A percentile compares a stretch with the other conserved stretches of the same genome.
phyloP scores from a whole-genome alignment of 192 early-diverging fungal genomes.

The Dispira simplex region DNA sequence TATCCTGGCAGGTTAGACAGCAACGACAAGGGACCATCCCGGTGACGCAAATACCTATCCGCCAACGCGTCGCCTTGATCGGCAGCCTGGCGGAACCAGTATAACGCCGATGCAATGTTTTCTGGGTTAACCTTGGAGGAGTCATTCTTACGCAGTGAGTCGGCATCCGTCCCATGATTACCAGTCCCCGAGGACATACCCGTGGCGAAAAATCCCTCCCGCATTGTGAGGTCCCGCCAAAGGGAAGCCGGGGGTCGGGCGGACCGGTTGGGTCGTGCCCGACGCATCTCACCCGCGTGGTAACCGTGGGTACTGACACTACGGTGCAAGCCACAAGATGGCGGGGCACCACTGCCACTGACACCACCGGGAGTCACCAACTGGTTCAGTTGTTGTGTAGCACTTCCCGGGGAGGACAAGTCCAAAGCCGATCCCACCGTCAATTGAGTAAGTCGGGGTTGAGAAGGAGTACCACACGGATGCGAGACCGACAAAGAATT shows the following conservation, averaged over 20 bases:
- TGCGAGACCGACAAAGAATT: too few relatives aligned
- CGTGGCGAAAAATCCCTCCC: background rate
- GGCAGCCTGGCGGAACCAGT: conserved; percentile 8
- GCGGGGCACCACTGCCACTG: background rate
- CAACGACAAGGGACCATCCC: conserved; percentile 10
- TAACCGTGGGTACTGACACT: conserved; percentile 10
- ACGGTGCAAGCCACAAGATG: background rate
- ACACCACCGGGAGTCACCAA: too few relatives aligned
- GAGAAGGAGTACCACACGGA: too few relatives aligned
- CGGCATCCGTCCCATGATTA: background rate
- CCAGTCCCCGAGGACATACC: background rate
- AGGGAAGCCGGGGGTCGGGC: background rate
- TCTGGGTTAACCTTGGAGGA: conserved; percentile 7
- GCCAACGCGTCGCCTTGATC: conserved; percentile 6
- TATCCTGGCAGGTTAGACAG: conserved; percentile 6
- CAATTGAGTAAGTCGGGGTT: background rate
- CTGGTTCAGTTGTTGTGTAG: too few relatives aligned
- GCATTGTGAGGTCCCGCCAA: background rate
- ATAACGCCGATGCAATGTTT: conserved; percentile 4
- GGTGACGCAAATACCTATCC: conserved; percentile 4
- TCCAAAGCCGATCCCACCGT: background rate
- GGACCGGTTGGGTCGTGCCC: background rate
- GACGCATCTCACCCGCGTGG: background rate
- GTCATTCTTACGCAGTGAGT: background rate
- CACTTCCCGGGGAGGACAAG: background rate